Evolutionary conservation across 345 rosid species (phyloP).

Genomic region (Rhodomyrtus tomentosa): DNA sequence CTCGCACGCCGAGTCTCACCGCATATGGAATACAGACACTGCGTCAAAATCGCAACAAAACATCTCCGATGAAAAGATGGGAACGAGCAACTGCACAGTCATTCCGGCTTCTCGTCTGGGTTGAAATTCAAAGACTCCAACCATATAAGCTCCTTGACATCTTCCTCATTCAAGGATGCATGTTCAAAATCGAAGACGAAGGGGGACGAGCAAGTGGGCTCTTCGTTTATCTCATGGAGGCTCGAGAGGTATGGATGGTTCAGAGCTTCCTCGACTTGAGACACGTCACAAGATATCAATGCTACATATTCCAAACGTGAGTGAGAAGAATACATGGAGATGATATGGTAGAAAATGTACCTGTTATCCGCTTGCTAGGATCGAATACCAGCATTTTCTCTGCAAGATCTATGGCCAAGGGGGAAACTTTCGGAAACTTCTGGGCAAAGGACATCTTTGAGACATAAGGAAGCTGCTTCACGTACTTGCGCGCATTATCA

Average conservation of each 20-base stretch:
- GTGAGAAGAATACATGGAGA: not conserved
- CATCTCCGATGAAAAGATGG: not conserved
- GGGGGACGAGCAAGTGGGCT: constrained; percentile 59
- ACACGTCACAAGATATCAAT: not conserved
- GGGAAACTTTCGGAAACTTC: constrained; percentile 52
- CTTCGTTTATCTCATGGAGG: constrained; percentile 91
- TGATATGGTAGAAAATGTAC: constrained; percentile 8
- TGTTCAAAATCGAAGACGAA: constrained; percentile 75
- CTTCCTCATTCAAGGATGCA: constrained; percentile 51
- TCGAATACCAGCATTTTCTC: constrained; percentile 80
- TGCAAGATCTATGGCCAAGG: constrained; percentile 69
- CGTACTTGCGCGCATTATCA: constrained; percentile 68
- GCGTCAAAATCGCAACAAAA: not conserved
- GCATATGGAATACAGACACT: not conserved
- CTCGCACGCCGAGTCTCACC: not conserved
- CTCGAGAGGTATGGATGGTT: constrained; percentile 66
- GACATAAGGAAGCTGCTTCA: constrained; percentile 65
- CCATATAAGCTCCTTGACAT: constrained; percentile 71
- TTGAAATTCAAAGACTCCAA: constrained; percentile 54
- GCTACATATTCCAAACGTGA: not conserved
- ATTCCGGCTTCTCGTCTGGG: constrained; percentile 1
- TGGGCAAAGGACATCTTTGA: constrained; percentile 57
- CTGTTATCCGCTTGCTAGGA: constrained; percentile 78
- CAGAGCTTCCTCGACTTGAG: constrained; percentile 67
- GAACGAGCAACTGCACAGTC: not conserved